phyloP scores from a whole-genome alignment of 2,329 filamentous ascomycete genomes.

The Dothideomycetes sp. region DNA sequence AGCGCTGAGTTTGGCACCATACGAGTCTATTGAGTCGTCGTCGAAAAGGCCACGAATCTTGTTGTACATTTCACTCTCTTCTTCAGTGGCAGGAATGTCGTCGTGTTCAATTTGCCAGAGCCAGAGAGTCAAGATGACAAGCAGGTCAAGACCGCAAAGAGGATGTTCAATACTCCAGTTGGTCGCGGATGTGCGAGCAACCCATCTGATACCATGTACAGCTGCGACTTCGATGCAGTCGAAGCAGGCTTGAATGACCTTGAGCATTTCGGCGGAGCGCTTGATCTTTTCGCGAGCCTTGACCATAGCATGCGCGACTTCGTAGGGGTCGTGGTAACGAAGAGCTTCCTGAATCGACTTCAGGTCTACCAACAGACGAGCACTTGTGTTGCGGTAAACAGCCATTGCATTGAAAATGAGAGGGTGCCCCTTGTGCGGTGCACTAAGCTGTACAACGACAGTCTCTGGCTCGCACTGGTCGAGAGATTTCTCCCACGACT shows the following conservation, averaged over 20 bases:
- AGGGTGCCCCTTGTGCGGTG: conserved; percentile 90
- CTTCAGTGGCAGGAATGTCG: conserved; percentile 76
- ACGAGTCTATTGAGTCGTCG: conserved; percentile 75
- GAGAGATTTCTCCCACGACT: conserved; percentile 98
- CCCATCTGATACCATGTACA: conserved; percentile 89
- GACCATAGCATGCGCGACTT: conserved; percentile 94
- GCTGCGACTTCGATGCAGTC: conserved; percentile 96
- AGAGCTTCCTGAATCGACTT: conserved; percentile 94
- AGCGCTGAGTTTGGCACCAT: conserved; percentile 80
- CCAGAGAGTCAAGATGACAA: conserved; percentile 97
- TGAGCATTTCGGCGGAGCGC: conserved; percentile 94
- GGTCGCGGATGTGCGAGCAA: conserved; percentile 91
- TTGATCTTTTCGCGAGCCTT: conserved; percentile 87
- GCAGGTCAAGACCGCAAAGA: conserved; percentile 88
- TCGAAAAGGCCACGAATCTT: conserved; percentile 85
- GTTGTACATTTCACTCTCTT: conserved; percentile 82
- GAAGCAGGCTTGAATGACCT: conserved; percentile 95
- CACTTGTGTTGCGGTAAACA: conserved; percentile 87
- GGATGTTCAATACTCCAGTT: conserved; percentile 99
- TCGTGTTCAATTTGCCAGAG: conserved; percentile 99
- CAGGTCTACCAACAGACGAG: conserved; percentile 85
- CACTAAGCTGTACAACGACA: conserved; percentile 78
- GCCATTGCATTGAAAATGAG: conserved; percentile 98
- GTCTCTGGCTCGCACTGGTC: conserved; percentile 87
- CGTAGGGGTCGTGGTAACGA: conserved; percentile 92